phyloP scores from a whole-genome alignment of 306 rosid genomes.

The Argentina anserina region DNA sequence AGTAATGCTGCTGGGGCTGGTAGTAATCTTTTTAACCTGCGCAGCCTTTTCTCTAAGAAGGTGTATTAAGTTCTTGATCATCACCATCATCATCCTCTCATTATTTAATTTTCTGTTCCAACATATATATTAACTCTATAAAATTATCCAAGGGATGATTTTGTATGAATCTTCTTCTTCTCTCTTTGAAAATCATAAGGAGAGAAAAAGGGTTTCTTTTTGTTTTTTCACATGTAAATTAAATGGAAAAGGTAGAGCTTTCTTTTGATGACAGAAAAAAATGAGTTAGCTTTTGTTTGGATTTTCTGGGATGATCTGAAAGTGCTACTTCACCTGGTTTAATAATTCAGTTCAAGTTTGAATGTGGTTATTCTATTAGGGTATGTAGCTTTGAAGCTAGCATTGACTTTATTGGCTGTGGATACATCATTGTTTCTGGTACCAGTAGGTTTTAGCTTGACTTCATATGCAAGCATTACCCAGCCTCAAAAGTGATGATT shows the following conservation, averaged over 20 bases:
- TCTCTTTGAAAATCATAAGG: background rate
- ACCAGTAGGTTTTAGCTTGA: background rate
- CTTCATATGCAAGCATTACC: background rate
- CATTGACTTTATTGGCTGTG: background rate
- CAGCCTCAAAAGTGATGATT: background rate
- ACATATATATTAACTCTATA: background rate
- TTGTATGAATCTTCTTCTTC: background rate
- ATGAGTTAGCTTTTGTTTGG: constrained; percentile 1
- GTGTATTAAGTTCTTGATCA: constrained; percentile 34
- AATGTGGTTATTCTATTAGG: background rate
- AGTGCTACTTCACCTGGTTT: background rate
- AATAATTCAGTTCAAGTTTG: background rate
- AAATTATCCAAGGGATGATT: background rate
- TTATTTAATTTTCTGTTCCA: constrained; percentile 20
- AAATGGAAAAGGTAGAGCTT: background rate
- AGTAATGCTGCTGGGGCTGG: constrained; percentile 38
- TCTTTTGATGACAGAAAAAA: background rate
- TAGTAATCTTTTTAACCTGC: constrained; percentile 67
- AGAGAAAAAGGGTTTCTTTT: background rate
- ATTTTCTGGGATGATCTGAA: background rate
- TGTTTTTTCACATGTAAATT: constrained; percentile 7
- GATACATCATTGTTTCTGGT: background rate
- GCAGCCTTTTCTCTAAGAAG: constrained; percentile 74
- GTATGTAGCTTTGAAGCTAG: background rate
- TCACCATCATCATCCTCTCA: constrained; percentile 29